Base-by-base conservation (phyloP, 2,329 filamentous ascomycete species). In the Exophiala calicioides region DNA sequence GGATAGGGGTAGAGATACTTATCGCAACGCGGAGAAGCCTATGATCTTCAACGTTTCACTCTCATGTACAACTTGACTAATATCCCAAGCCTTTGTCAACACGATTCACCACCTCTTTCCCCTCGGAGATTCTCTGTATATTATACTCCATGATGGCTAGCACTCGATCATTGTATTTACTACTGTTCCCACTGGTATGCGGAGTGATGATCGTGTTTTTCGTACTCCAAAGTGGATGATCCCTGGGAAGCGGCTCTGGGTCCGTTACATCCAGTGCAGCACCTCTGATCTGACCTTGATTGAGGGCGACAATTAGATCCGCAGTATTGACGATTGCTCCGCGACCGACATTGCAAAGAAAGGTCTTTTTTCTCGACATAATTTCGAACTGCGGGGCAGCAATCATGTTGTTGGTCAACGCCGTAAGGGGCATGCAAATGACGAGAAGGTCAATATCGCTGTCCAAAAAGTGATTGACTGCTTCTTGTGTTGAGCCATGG, bases 231-330 rank as follows among this genome's bases (percentile, higher is more conserved):
- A 57, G 89, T 18, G 71, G 69, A 54, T 82, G 87, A 23, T 84
- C 75, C 5, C 60, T 51, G 0, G 81, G 78, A 49, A 90, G 62
- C 4, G 86, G 86, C 60, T 90, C 86, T 3, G 80, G 68, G 42
- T 82, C 78, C 60, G 84, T 89, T 0, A 89, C 85, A 68, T 90
- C 86, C 15, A 88, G 60, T 1, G 81, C 86, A 1, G 79, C 81
- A 0, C 85, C 86, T 9, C 74, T 69, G 55, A 90, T 86, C 3
- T 56, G 61, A 0, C 83, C 83, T 4, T 69, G 62, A 38, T 55
- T 19, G 2, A 57, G 47, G 2, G 55, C 55, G 9, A 53, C 35
- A 10, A 36, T 52, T 8, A 57, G 35, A 16, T 46, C 49, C 12
- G 49, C 41, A 21, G 55, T 52, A 16, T 55, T 49, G n/a, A 57